These are phyloP conservation scores for Rhodotorula sp. DNA, from an alignment of 1,284 basidiomycete species.

Conservation along the genomic window DNA sequence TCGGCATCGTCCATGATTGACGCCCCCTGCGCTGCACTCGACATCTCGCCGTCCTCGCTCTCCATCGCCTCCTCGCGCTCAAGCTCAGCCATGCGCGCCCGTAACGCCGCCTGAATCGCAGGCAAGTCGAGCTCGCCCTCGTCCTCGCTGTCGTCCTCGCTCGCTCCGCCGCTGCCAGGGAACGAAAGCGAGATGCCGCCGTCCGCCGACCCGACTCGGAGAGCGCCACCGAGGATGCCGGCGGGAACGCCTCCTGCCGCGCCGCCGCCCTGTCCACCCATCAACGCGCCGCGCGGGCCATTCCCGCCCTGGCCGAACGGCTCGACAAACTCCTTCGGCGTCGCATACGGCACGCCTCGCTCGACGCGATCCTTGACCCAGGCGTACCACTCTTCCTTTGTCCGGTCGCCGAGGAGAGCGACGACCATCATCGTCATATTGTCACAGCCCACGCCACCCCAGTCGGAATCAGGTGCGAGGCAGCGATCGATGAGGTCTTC, in stretches of 20 bases:
- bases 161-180: background rate
- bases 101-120: conserved; percentile 36
- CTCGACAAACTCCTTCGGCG: conserved; percentile 65
- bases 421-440: conserved; percentile 98
- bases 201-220: background rate
- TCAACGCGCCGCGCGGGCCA: conserved; percentile 26
- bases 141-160: conserved; percentile 31
- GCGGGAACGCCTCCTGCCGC: background rate
- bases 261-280: conserved; percentile 15
- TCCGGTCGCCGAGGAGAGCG: conserved; percentile 80
- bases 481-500: conserved; percentile 92
- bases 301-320: conserved; percentile 53
- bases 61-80: conserved; percentile 23
- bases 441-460: conserved; percentile 95
- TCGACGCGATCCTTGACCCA: conserved; percentile 88
- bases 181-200: conserved; percentile 7
- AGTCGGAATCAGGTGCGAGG: conserved; percentile 87
- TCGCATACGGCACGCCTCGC: conserved; percentile 66
- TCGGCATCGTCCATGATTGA: background rate
- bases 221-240: conserved; percentile 9
- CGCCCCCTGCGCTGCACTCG: too few relatives aligned
- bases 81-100: conserved; percentile 36
- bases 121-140: conserved; percentile 33
- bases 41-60: background rate
- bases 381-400: conserved; percentile 85